Evolutionary conservation across 2,329 filamentous ascomycete genomes (phyloP), one percentile per base, ranked within the genome.

Genomic region (Sclerotiophoma versabilis): DNA sequence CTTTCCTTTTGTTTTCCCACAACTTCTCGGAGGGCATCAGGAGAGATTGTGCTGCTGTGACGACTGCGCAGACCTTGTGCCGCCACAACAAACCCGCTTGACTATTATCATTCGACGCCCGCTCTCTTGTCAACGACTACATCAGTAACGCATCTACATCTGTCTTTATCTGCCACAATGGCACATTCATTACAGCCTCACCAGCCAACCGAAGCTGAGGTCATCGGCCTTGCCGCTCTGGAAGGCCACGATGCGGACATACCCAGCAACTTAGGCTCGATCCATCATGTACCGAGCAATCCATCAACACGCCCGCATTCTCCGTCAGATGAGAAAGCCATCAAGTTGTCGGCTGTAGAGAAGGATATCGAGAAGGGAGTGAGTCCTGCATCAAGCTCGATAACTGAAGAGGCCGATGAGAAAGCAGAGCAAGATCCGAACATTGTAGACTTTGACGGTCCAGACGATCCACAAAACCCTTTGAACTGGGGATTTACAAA

Each of bases 381-480:
- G 7, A 54, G 36, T 1, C 22, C 57, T 30, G 55, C 42, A 7
- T 66, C 66, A 2, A 44, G 62, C 29, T 66, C 61, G 6, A 68
- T 56, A 17, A 52, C 51, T 9, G 66, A 62, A 10, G 54, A 64
- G 14, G 37, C 36, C 22, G 60, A 64, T 39, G 58, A 57, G 1
- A 20, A 39, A 12, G 26, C 34, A 3, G 63, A 63, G 36, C 39
- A 55, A 4, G 78, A 84, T 57, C 77, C 80, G 2, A 80, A 84
- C 55, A 72, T 84, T 11, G 81, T 88, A 11, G 81, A 80, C 53
- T 89, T 85, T 83, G 83, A 87, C 59, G 80, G 82, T 0, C 79
- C 81, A 0, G 71, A 83, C 49, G 85, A 87, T 49, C 81, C 81
- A 0, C 72, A 78, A 29, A 86, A 87, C 53, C 86, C 87, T 0